Conservation (phyloP, 2,329 filamentous ascomycete genomes). For the Huntiella moniliformis region DNA sequence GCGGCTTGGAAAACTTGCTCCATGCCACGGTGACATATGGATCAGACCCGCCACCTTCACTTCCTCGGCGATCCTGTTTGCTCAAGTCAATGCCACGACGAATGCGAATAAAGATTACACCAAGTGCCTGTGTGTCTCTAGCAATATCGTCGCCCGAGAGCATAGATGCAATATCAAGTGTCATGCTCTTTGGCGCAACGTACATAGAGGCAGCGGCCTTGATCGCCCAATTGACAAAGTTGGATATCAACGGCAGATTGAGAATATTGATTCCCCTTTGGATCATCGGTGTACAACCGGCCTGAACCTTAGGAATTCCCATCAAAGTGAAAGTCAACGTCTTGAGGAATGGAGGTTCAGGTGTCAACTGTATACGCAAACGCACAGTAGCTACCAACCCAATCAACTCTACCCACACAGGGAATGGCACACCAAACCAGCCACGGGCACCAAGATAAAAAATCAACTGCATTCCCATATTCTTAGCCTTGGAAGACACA, state of each 20-base stretch:
- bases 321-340: constrained; percentile 85
- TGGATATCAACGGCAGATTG: constrained; percentile 80
- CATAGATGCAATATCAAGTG: constrained; percentile 76
- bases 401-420: constrained; percentile 77
- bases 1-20: constrained; percentile 92
- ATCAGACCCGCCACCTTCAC: constrained; percentile 72
- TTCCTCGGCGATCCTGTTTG: constrained; percentile 75
- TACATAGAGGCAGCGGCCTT: constrained; percentile 75
- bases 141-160: constrained; percentile 80
- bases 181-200: constrained; percentile 86
- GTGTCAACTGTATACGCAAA: constrained; percentile 65
- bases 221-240: constrained; percentile 94
- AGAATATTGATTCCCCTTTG: constrained; percentile 77
- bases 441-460: constrained; percentile 87
- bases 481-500: constrained; percentile 65
- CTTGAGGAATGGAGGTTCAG: constrained; percentile 82
- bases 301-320: constrained; percentile 76
- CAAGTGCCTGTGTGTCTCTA: constrained; percentile 72
- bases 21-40: constrained; percentile 90
- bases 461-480: constrained; percentile 92
- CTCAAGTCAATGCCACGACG: constrained; percentile 73
- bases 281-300: constrained; percentile 84
- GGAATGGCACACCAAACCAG: constrained; percentile 72
- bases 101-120: constrained; percentile 82
- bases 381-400: constrained; percentile 79